These are phyloP conservation scores for Myriosclerotinia curreyana DNA, from an alignment of 2,329 filamentous ascomycete species.

Conservation along the genomic window DNA sequence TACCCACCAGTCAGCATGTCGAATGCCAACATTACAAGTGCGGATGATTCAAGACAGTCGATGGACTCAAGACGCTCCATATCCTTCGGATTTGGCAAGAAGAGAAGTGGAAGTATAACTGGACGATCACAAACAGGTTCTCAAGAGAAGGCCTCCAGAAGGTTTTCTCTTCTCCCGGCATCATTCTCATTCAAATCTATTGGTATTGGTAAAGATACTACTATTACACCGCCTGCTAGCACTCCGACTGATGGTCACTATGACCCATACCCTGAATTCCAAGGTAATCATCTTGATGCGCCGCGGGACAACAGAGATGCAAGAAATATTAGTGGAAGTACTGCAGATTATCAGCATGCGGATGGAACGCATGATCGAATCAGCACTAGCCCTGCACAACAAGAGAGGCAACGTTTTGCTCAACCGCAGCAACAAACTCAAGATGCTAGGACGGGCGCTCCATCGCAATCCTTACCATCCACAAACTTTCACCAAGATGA, in stretches of 20 bases:
- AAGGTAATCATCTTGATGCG: conserved; percentile 30
- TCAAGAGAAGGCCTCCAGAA: conserved; percentile 55
- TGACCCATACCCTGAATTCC: conserved; percentile 31
- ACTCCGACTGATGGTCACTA: conserved; percentile 30
- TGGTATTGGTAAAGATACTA: conserved; percentile 53
- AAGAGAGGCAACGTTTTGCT: conserved; percentile 46
- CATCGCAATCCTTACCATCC: conserved; percentile 34
- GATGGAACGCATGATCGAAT: conserved; percentile 36
- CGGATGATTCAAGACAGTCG: conserved; percentile 51
- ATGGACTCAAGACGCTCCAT: conserved; percentile 74
- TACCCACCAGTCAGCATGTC: conserved; percentile 91
- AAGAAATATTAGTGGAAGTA: conserved; percentile 31
- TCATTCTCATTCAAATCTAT: conserved; percentile 65
- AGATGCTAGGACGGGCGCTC: conserved; percentile 29
- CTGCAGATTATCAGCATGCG: conserved; percentile 27
- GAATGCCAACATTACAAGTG: conserved; percentile 50
- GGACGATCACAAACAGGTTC: conserved; percentile 48
- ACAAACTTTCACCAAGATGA: conserved; percentile 36
- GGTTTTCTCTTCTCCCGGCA: conserved; percentile 68
- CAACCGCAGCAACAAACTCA: conserved; percentile 40
- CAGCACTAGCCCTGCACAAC: conserved; percentile 36
- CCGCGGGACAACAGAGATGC: conserved; percentile 28
- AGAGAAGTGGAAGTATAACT: conserved; percentile 63
- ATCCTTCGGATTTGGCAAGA: conserved; percentile 66
- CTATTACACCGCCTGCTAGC: conserved; percentile 30